Base-by-base conservation (phyloP, 176 grass and related monocot genomes). In the Raddia distichophylla region DNA sequence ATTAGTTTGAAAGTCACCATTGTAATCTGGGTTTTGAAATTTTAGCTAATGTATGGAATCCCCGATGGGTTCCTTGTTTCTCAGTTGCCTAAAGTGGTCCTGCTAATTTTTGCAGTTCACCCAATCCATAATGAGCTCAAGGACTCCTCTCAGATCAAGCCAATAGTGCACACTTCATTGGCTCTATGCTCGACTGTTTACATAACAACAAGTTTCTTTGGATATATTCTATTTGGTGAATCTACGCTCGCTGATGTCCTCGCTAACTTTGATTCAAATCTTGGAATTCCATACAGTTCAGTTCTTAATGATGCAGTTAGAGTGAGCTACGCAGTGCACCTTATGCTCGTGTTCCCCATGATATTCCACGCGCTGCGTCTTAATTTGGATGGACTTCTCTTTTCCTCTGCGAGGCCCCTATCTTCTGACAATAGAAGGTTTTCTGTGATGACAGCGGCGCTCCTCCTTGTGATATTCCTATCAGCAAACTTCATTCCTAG, bases 301-400 rank as follows among this genome's bases (percentile, higher is more conserved):
- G 50, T 95, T 64, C 78, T 98, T 34, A 89, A 89, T 27, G 92
- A 95, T 79, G 84, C 92, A 10, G 95, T 98, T 55, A 86, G 95
- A 87, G 90, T 98, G 71, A 93, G 92, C 88, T 98, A 98, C 64
- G 84, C 88, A 54, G 57, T 91, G 42, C 95, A 98, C 76, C 92
- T 98, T 46, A 98, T 98, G 95, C 90, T 98, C 5, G 95, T 98
- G 46, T 98, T 95, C 84, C 95, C 95, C 62, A 98, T 98, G 83
- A 98, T 98, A 84, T 98, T 98, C 83, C 92, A 94, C 8, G 95
- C 95, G 18, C 67, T 98, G 88, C 80, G 95, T 55, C 88, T 98
- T 53, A 98, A 98, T 83, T 85, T 95, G 78, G 95, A 98, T 48
- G 92, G 95, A 35, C 88, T 95, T 11, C 78, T 94, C 74, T 98